Conservation (phyloP, 139 green algal species). For the Bryopsis sp. region DNA sequence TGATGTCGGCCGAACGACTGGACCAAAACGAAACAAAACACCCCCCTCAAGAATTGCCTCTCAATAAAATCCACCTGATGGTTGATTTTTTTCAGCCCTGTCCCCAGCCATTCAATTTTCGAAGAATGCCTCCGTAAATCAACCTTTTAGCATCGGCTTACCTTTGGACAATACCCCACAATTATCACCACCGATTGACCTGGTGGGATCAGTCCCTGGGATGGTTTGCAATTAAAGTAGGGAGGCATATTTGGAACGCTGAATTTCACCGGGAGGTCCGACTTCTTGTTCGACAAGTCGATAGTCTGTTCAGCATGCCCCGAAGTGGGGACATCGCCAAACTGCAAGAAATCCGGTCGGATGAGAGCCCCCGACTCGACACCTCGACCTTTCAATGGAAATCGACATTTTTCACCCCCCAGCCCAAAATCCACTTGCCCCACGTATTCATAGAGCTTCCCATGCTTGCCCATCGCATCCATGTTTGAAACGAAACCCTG, state of each 20-base stretch:
- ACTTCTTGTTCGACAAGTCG: background rate
- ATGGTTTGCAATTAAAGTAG: background rate
- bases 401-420: background rate
- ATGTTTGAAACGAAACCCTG: background rate
- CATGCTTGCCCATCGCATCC: background rate
- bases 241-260: background rate
- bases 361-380: background rate
- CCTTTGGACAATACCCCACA: background rate
- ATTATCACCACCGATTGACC: background rate
- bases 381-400: background rate
- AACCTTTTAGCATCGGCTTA: too few species aligned
- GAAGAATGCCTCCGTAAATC: too few species aligned
- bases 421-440: background rate
- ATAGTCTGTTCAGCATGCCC: background rate
- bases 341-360: background rate
- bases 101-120: too few species aligned
- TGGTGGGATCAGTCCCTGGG: background rate
- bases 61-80: too few species aligned
- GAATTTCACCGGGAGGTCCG: background rate
- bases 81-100: too few species aligned
- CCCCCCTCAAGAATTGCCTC: background rate
- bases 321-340: background rate
- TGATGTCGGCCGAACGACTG: background rate
- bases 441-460: background rate
- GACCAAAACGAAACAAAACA: background rate